Evolutionary conservation across 225 moss, liverwort and hornwort species (phyloP).

Genomic region (Antitrichia curtipendula): DNA sequence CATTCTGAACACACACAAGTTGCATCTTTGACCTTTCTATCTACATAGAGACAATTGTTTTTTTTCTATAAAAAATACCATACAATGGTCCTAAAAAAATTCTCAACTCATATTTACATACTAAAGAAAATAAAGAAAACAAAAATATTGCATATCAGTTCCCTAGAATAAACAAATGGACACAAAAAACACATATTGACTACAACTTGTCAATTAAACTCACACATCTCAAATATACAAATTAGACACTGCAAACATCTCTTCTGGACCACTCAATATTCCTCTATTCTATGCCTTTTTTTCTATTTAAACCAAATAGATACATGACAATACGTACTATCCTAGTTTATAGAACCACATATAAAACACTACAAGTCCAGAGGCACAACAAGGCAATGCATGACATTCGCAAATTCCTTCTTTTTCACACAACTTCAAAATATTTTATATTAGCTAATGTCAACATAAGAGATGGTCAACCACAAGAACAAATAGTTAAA

Average conservation of each 20-base stretch:
- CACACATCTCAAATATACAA: not conserved
- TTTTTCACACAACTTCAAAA: no score
- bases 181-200: not conserved
- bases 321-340: not conserved
- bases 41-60: no score
- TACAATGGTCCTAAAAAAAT: no score
- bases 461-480: no score
- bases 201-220: not conserved
- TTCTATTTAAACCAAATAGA: not conserved
- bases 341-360: not conserved
- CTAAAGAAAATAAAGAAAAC: not conserved
- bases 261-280: not conserved
- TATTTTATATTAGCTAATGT: no score
- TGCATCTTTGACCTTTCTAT: no score
- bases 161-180: not conserved
- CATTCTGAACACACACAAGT: accelerated
- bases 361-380: no score
- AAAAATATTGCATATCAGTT: not conserved
- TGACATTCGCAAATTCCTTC: not conserved
- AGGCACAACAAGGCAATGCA: not conserved
- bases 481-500: no score
- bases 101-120: not conserved
- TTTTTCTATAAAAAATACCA: no score
- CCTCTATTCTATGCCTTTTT: not conserved
- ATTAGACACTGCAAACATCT: not conserved